phyloP scores from a whole-genome alignment of 2,329 filamentous ascomycete species.

The Delphinella strobiligena region DNA sequence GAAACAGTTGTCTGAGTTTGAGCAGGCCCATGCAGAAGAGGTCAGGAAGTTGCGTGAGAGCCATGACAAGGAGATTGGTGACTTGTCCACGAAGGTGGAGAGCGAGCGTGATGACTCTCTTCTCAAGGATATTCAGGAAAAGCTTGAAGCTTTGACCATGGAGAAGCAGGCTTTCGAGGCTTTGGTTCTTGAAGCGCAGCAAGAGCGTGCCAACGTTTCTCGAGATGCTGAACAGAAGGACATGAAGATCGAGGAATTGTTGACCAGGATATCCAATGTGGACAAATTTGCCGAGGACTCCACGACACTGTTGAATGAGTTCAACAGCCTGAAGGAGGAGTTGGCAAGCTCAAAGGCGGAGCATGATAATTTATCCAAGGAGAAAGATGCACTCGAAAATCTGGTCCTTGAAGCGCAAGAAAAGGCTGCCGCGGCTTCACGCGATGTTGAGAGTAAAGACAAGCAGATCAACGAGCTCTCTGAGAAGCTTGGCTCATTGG shows the following conservation, averaged over 20 bases:
- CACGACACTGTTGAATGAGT: too few relatives aligned
- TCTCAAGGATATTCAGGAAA: neutral
- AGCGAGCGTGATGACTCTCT: too few relatives aligned
- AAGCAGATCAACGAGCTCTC: neutral
- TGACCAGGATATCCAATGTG: too few relatives aligned
- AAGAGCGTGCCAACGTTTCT: too few relatives aligned
- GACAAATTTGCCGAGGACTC: too few relatives aligned
- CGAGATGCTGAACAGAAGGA: too few relatives aligned
- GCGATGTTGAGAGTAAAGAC: neutral
- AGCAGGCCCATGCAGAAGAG: neutral
- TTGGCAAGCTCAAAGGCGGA: conserved; percentile 1
- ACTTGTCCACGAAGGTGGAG: too few relatives aligned
- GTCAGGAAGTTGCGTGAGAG: neutral
- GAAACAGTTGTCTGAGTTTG: too few relatives aligned
- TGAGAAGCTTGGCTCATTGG: neutral
- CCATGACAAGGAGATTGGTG: neutral
- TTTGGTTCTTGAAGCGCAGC: too few relatives aligned
- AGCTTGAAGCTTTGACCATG: neutral
- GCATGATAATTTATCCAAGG: neutral
- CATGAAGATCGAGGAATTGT: too few relatives aligned
- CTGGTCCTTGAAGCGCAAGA: neutral
- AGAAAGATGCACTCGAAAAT: neutral
- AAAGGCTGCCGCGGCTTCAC: neutral
- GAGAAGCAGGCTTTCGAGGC: neutral
- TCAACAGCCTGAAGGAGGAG: neutral